phyloP scores from a whole-genome alignment of 2,329 filamentous ascomycete species.

The Didymella lethalis region DNA sequence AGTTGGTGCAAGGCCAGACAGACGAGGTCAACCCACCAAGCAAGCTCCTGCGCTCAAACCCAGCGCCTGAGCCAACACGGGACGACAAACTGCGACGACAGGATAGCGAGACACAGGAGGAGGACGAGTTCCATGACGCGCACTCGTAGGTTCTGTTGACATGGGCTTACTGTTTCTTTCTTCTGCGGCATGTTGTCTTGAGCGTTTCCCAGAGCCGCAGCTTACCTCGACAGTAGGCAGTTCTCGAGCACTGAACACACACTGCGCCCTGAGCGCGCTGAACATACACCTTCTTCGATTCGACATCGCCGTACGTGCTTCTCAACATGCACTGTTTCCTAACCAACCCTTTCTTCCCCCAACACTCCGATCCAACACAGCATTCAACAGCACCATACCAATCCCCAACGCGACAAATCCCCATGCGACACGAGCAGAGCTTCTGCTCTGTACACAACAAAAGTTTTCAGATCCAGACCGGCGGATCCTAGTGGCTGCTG shows the following conservation, averaged over 20 bases:
- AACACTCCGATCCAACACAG: background rate
- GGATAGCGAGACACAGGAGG: constrained; percentile 54
- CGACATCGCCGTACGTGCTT: constrained; percentile 20
- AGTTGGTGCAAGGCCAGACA: constrained; percentile 13
- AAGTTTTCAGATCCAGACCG: background rate
- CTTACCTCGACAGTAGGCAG: constrained; percentile 22
- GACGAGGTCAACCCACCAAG: constrained; percentile 36
- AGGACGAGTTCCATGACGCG: constrained; percentile 60
- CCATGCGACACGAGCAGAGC: background rate
- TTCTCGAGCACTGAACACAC: constrained; percentile 13
- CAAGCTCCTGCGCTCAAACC: constrained; percentile 40
- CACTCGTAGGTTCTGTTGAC: constrained; percentile 41
- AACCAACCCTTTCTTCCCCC: background rate
- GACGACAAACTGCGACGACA: constrained; percentile 40
- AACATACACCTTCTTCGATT: constrained; percentile 13
- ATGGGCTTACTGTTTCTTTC: constrained; percentile 8
- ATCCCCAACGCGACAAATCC: constrained; percentile 11
- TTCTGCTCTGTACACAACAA: background rate
- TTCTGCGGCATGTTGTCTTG: constrained; percentile 15
- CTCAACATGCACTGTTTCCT: constrained; percentile 29
- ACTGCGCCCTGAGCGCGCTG: constrained; percentile 7
- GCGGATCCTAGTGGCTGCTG: background rate
- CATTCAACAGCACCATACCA: background rate
- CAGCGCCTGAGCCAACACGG: constrained; percentile 26
- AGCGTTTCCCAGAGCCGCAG: constrained; percentile 13